Conservation (phyloP, 352 stramenopile genomes). For the Pythium folliculosum region DNA sequence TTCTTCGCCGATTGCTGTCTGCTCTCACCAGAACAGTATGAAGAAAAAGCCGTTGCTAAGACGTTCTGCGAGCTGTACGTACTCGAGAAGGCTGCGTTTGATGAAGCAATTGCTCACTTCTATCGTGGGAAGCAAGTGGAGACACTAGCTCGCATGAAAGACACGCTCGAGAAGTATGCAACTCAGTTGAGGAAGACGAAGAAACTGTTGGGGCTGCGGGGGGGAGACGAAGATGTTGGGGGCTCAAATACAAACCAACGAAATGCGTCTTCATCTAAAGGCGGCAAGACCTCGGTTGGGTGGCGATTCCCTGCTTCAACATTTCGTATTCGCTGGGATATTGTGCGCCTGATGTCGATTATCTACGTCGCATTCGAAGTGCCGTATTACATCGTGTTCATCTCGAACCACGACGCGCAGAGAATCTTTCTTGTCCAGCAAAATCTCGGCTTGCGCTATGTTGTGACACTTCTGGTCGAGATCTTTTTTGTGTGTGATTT, state of each 20-base stretch:
- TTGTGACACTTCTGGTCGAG: constrained; percentile 42
- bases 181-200: constrained; percentile 76
- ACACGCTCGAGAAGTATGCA: constrained; percentile 53
- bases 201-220: constrained; percentile 61
- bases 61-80: constrained; percentile 86
- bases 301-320: constrained; percentile 54
- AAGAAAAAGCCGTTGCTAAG: constrained; percentile 73
- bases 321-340: constrained; percentile 60
- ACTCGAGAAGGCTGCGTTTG: constrained; percentile 62
- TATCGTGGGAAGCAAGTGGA: constrained; percentile 42
- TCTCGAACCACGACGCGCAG: constrained; percentile 52
- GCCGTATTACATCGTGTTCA: constrained; percentile 68
- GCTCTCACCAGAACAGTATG: constrained; percentile 52
- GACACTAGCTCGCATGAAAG: constrained; percentile 38
- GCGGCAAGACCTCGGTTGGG: neutral
- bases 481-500: constrained; percentile 58
- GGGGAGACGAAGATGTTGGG: constrained; percentile 21
- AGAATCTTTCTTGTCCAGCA: constrained; percentile 42
- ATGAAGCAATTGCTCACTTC: constrained; percentile 54
- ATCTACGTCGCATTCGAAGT: constrained; percentile 70
- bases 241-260: neutral
- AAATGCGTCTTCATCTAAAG: neutral
- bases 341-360: constrained; percentile 39
- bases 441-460: constrained; percentile 38
- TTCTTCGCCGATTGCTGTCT: constrained; percentile 73